Percentiles rank a stretch among this genome's conserved stretches.
These are phyloP conservation scores for Mrakiaceae sp. DNA, from an alignment of 1,284 basidiomycete species.

Conservation along the genomic window DNA sequence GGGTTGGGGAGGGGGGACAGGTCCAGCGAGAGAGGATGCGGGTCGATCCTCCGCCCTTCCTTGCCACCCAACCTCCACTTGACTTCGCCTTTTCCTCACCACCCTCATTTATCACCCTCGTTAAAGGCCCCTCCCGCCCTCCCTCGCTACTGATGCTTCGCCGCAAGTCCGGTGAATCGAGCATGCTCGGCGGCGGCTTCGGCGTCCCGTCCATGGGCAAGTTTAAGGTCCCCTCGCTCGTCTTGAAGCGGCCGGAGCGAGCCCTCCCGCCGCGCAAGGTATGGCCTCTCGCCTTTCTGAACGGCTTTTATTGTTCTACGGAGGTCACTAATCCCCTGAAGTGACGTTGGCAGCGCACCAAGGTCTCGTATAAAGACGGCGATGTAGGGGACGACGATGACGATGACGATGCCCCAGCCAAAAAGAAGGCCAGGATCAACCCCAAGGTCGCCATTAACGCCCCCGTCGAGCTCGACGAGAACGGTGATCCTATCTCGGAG, in stretches of 20 bases:
- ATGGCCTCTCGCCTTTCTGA: background rate
- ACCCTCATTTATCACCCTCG: too few species aligned
- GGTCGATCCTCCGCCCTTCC: too few species aligned
- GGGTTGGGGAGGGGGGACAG: too few species aligned
- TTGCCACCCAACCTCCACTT: too few species aligned
- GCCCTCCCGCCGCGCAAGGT: constrained; percentile 17
- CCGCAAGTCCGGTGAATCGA: constrained; percentile 2
- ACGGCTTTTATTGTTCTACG: background rate
- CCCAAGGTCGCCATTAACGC: constrained; percentile 36
- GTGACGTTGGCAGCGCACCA: background rate
- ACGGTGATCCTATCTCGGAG: constrained; percentile 33
- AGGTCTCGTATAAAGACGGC: constrained; percentile 50
- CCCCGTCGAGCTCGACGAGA: constrained; percentile 30
- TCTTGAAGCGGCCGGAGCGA: constrained; percentile 2
- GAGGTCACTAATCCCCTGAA: background rate
- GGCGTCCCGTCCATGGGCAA: background rate
- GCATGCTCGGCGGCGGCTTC: constrained; percentile 6
- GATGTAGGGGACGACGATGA: constrained; percentile 45
- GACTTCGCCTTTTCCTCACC: too few species aligned
- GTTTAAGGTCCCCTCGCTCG: constrained; percentile 12
- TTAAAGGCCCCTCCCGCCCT: background rate
- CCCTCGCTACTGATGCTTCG: background rate
- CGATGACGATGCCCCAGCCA: constrained; percentile 46
- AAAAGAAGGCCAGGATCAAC: constrained; percentile 48
- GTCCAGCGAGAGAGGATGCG: too few species aligned